Evolutionary conservation across 257 asterid genomes (phyloP).

Genomic region (Oldenlandia corymbosa): DNA sequence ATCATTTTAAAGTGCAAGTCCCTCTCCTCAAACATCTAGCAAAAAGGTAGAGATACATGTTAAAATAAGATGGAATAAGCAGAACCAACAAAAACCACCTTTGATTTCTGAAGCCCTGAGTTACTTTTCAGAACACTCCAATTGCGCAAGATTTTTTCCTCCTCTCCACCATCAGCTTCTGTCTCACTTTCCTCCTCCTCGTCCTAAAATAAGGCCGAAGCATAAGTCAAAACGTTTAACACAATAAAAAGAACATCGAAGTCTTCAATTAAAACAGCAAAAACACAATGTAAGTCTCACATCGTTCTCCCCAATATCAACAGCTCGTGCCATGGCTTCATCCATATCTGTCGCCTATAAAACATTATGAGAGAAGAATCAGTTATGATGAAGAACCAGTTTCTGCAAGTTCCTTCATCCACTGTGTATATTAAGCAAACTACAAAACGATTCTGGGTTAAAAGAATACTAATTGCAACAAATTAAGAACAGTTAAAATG

Average conservation of each 20-base stretch:
- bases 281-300: conserved; percentile 36
- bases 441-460: not conserved
- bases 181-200: conserved; percentile 77
- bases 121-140: conserved; percentile 81
- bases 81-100: conserved; percentile 39
- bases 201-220: conserved; percentile 40
- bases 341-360: conserved; percentile 71
- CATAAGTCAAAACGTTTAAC: conserved; percentile 3
- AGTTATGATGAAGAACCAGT: not conserved
- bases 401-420: not conserved
- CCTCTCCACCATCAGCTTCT: conserved; percentile 48
- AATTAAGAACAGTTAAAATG: not conserved
- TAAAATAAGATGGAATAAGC: not conserved
- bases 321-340: conserved; percentile 95
- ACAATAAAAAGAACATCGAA: conserved; percentile 3
- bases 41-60: not conserved
- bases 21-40: not conserved
- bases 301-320: conserved; percentile 89
- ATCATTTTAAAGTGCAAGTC: not conserved
- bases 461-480: not conserved
- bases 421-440: not conserved
- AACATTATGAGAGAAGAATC: conserved; percentile 17
- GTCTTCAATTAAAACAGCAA: not conserved
- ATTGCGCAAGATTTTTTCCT: conserved; percentile 57
- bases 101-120: conserved; percentile 50